Evolutionary conservation across 495 filamentous ascomycete genomes (phyloP), one percentile per base, ranked within the genome.

Genomic region (Glutinoglossum americanum): DNA sequence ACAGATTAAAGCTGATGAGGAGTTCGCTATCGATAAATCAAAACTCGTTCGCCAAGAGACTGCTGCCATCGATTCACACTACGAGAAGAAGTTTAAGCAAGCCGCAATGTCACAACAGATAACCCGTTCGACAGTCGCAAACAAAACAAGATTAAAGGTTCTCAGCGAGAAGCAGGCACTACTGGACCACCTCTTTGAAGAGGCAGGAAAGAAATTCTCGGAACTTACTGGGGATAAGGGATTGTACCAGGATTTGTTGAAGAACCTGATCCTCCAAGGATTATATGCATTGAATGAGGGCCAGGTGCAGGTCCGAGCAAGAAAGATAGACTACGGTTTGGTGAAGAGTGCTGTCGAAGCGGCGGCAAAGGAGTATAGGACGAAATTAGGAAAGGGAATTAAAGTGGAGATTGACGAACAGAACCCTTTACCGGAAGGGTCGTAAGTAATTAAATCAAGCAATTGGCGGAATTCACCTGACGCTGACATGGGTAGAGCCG

Each of bases 71-170:
- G 92, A 99, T 74, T 72, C 76, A 54, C 72, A 79, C 57, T 97
- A 95, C 80, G 82, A 87, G 70, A 96, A 96, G 80, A 95, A 94
- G 74, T 89, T 89, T 80, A 99, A 94, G 78, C 83, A 89, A 71
- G 89, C 90, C 59, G 75, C 82, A 71, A 94, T 96, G 83, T 84
- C 85, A 54, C 93, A 97, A 77, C 93, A 97, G 74, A 96, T 96
- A 73, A 89, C 87, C 45, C 83, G 83, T 61, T 94, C 87, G 41
- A 97, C 87, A 51, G 79, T 97, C 44, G 78, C 89, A 70, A 99
- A 99, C 78, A 89, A 92, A 73, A 88, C 87, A 54, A 81, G 93
- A 44, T 76, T 99, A 64, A 83, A 84, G 62, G 81, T 99, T 45
- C 82, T 99, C 37, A 75, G 75, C 45, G 82, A 86, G 15, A 78